Conservation (phyloP, 805 yeast species). For the Candida golubevii region DNA sequence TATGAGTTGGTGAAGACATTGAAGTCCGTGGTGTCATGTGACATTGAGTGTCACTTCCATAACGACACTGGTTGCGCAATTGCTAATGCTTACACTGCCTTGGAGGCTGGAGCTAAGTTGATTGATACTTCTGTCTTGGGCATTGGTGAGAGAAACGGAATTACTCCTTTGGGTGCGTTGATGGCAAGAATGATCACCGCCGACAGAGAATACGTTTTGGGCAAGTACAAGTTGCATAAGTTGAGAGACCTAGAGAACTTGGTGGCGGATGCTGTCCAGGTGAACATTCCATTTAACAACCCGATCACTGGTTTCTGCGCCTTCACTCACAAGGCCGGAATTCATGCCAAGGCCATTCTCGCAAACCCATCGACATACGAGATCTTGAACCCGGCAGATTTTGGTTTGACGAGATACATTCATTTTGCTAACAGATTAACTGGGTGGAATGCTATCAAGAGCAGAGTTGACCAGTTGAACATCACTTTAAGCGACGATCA, state of each 20-base stretch:
- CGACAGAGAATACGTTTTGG: conserved; percentile 53
- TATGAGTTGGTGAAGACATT: conserved; percentile 56
- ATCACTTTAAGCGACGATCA: conserved; percentile 53
- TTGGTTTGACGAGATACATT: conserved; percentile 57
- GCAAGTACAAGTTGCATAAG: conserved; percentile 53
- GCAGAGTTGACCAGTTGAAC: conserved; percentile 57
- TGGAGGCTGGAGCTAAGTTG: conserved; percentile 58
- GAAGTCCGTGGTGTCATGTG: conserved; percentile 54
- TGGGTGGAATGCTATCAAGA: conserved; percentile 61
- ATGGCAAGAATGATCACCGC: conserved; percentile 64
- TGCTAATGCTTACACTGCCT: conserved; percentile 60
- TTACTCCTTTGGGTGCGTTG: conserved; percentile 57
- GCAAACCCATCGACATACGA: conserved; percentile 64
- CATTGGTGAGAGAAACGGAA: conserved; percentile 62
- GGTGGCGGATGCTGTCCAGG: conserved; percentile 57
- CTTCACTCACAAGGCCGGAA: conserved; percentile 61
- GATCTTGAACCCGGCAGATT: conserved; percentile 53
- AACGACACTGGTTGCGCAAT: conserved; percentile 63
- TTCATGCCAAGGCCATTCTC: conserved; percentile 58
- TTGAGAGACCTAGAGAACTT: conserved; percentile 55
- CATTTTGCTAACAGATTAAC: conserved; percentile 59
- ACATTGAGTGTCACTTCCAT: conserved; percentile 60
- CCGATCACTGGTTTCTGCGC: conserved; percentile 65
- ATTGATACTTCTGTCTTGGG: conserved; percentile 58
- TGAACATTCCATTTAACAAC: conserved; percentile 57